These are phyloP conservation scores for Microascus cirrosus DNA, from an alignment of 2,329 filamentous ascomycete species.

Conservation along the genomic window DNA sequence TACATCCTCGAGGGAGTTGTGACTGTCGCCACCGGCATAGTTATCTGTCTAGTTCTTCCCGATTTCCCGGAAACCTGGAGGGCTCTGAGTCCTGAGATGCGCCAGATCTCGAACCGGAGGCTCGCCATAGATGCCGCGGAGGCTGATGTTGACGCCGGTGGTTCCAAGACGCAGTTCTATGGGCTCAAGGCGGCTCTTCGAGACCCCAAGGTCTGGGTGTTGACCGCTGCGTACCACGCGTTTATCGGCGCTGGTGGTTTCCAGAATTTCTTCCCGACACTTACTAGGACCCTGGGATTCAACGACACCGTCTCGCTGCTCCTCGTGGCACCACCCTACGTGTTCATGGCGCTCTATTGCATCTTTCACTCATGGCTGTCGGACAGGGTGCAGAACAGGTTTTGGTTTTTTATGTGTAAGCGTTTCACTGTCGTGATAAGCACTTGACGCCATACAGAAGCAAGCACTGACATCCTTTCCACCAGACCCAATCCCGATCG, in stretches of 20 bases:
- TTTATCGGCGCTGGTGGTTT: slow-evolving; percentile 8
- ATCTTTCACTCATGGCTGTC: slow-evolving; percentile 28
- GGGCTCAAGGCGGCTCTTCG: slow-evolving; percentile 38
- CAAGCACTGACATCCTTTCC: too few relatives aligned
- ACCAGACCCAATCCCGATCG: slow-evolving; percentile 32
- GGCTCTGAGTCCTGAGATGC: slow-evolving; percentile 28
- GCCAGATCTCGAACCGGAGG: slow-evolving; percentile 16
- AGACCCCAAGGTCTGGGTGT: slow-evolving; percentile 35
- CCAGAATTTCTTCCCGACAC: slow-evolving; percentile 8
- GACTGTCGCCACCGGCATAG: slow-evolving; percentile 12
- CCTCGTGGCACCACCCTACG: slow-evolving; percentile 29
- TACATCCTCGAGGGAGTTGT: slow-evolving; percentile 33
- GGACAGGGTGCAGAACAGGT: slow-evolving; percentile 6
- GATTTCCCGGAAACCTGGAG: slow-evolving; percentile 31
- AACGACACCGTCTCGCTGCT: slow-evolving; percentile 4
- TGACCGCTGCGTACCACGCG: slow-evolving; percentile 12
- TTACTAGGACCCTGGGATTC: slow-evolving; percentile 6
- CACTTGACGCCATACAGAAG: too few relatives aligned
- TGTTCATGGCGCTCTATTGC: slow-evolving; percentile 33
- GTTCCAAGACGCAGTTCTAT: slow-evolving; percentile 31
- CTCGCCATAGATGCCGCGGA: slow-evolving; percentile 37
- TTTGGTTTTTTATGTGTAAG: slow-evolving; percentile 8
- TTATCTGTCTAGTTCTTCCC: slow-evolving; percentile 15
- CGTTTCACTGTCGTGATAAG: neutral
- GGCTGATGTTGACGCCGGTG: slow-evolving; percentile 33